A percentile compares a stretch with the other conserved stretches of the same genome.
Evolutionary conservation across 805 yeast genomes (phyloP).

Genomic region (Tetrapisispora phaffii): DNA sequence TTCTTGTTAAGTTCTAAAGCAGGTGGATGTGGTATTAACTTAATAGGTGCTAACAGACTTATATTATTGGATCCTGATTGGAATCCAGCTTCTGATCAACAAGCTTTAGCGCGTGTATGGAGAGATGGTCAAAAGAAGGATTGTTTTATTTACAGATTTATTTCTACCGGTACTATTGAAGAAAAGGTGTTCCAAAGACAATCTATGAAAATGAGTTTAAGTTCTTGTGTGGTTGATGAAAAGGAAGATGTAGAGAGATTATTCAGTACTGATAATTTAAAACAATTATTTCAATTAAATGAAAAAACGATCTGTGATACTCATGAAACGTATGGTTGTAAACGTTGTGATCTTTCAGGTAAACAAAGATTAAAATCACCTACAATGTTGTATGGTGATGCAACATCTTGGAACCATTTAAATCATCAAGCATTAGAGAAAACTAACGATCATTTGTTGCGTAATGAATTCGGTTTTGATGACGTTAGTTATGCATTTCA

Average conservation of each 20-base stretch:
- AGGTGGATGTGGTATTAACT: constrained; percentile 96
- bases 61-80: constrained; percentile 87
- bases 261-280: constrained; percentile 73
- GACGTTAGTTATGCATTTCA: constrained; percentile 86
- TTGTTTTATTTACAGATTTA: constrained; percentile 89
- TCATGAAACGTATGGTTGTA: constrained; percentile 84
- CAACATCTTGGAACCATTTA: constrained; percentile 94
- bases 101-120: constrained; percentile 96
- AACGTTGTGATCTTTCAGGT: constrained; percentile 53
- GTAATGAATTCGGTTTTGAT: constrained; percentile 58
- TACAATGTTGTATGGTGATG: constrained; percentile 94
- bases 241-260: constrained; percentile 89
- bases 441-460: constrained; percentile 69
- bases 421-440: constrained; percentile 47
- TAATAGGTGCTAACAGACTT: constrained; percentile 91
- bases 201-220: constrained; percentile 82
- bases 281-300: constrained; percentile 63
- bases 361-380: constrained; percentile 56
- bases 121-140: constrained; percentile 97
- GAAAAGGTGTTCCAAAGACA: constrained; percentile 95
- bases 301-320: constrained; percentile 72
- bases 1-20: constrained; percentile 90
- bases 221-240: constrained; percentile 95
- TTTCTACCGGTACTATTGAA: constrained; percentile 90
- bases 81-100: constrained; percentile 98